A percentile compares a stretch with the other conserved stretches of the same genome.
These are phyloP conservation scores for Trametes punicea DNA, from an alignment of 768 basidiomycete species.

Conservation along the genomic window DNA sequence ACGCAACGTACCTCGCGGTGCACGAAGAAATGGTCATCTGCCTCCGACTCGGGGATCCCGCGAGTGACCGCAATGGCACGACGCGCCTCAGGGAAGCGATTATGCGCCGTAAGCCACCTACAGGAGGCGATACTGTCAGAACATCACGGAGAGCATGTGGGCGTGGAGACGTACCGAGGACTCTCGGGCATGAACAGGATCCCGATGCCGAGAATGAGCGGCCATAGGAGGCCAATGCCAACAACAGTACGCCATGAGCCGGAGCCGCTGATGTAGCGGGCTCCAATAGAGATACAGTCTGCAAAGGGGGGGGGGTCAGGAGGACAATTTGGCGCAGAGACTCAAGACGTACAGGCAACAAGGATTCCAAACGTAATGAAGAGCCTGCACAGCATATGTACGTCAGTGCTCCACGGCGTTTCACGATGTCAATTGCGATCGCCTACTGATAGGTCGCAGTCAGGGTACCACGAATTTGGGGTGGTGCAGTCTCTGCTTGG, in stretches of 20 bases:
- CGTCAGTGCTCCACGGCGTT: conserved; percentile 34
- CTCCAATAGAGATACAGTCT: conserved; percentile 71
- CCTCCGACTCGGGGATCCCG: conserved; percentile 43
- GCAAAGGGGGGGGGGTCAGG: background rate
- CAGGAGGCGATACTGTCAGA: conserved; percentile 1
- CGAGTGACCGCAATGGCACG: conserved; percentile 45
- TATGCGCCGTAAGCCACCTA: conserved; percentile 56
- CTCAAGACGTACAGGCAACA: conserved; percentile 47
- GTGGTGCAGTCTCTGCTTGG: conserved; percentile 70
- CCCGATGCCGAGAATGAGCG: conserved; percentile 55
- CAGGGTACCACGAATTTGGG: conserved; percentile 66
- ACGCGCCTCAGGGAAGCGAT: conserved; percentile 46
- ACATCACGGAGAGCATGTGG: background rate
- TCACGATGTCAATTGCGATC: background rate
- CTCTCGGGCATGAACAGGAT: conserved; percentile 72
- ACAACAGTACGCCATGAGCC: conserved; percentile 63
- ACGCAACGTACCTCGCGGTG: conserved; percentile 36
- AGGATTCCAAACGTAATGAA: conserved; percentile 73
- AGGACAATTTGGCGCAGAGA: background rate
- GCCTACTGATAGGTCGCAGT: conserved; percentile 39
- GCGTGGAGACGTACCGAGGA: conserved; percentile 37
- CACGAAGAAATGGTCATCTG: conserved; percentile 40
- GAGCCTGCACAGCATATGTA: conserved; percentile 39
- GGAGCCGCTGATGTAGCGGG: conserved; percentile 44
- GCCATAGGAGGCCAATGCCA: conserved; percentile 61